A percentile compares a stretch with the other conserved stretches of the same genome.
These are phyloP conservation scores for Tolypocladium endophyticum DNA, from an alignment of 2,329 filamentous ascomycete species.

Conservation along the genomic window DNA sequence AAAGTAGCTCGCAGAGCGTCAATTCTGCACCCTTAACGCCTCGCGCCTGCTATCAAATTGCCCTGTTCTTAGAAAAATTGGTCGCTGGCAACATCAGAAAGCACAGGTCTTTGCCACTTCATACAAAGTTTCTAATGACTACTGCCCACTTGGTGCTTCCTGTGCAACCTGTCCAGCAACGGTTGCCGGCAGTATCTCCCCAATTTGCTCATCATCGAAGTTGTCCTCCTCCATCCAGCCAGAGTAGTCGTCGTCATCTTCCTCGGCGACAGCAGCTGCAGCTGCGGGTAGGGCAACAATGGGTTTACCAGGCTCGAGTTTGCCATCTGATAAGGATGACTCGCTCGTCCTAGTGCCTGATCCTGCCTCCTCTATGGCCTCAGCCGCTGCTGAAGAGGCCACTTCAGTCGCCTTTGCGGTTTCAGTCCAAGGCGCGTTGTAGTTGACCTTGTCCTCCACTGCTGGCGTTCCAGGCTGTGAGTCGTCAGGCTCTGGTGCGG, in stretches of 20 bases:
- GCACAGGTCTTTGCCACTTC: not conserved
- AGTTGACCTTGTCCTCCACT: constrained; percentile 19
- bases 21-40: not conserved
- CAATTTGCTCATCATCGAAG: constrained; percentile 7
- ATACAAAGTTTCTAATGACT: not conserved
- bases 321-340: not conserved
- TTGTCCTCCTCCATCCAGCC: constrained; percentile 22
- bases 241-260: constrained; percentile 24
- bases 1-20: not conserved
- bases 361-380: constrained; percentile 1
- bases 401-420: not conserved
- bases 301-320: constrained; percentile 1
- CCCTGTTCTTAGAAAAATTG: not conserved
- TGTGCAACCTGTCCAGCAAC: not conserved
- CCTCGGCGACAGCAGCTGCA: constrained; percentile 3
- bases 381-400: constrained; percentile 2
- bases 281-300: constrained; percentile 8
- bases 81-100: not conserved
- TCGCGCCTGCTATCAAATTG: not conserved
- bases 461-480: constrained; percentile 47
- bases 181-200: not conserved
- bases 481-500: constrained; percentile 51
- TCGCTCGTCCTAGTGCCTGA: not conserved
- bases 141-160: not conserved
- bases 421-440: constrained; percentile 8